Base-by-base conservation (phyloP, 805 yeast species). In the Wickerhamomyces pijperi region DNA sequence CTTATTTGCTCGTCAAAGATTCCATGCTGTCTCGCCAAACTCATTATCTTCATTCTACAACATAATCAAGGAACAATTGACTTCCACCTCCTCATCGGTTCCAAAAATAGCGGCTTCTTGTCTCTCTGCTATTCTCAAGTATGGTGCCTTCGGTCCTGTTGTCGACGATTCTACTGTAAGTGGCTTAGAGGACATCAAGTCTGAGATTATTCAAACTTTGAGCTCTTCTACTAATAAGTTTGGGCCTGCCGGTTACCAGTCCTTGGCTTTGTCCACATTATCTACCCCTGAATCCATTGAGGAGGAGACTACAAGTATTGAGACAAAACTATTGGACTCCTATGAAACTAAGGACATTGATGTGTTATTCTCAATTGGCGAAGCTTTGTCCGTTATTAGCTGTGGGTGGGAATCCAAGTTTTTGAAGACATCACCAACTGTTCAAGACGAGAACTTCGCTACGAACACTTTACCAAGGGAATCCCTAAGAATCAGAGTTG, bases 291-390 rank as follows among this genome's bases (percentile, higher is more conserved):
- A 51, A 32, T 40, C 49, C 31, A 51, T 63, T 13, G 43, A 51
- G 0, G 50, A 48, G 2, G 55, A 62, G 15, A 46, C 49, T 11
- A 53, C 63, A 1, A 50, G 48, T 6, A 48, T 45, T 7, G 66
- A 60, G 5, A 42, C 46, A 1, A 64, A 63, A 40, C 72, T 79
- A 35, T 76, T 68, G 47, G 78, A 72, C 3, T 68, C 82, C 0
- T 78, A 81, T 53, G 55, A 53, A 4, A 71, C 86, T 1, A 85
- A 82, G 45, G 85, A 82, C 43, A 64, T 76, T n/a, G 97, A 90
- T 43, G 73, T 66, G 37, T 59, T 81, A 17, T 85, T 90, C 47
- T 68, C 86, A 0, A 70, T 79, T 36, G 97, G 97, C 39, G 97
- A 90, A 54, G 87, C 95, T 0, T 59, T 88, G 16, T 67, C 83